Conservation (phyloP, 176 grass and related monocot species). For the Musa beccarii region DNA sequence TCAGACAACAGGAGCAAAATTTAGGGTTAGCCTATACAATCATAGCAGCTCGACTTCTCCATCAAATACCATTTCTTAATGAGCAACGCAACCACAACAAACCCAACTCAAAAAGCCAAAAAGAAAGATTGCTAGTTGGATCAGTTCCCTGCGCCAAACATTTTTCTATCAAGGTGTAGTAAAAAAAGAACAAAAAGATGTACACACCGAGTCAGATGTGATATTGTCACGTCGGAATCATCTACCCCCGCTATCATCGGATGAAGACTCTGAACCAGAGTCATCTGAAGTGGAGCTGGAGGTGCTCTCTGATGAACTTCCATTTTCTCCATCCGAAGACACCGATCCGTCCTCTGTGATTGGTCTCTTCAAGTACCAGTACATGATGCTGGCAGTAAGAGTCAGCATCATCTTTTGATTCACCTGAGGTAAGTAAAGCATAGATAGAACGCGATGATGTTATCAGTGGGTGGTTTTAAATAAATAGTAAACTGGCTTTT, state of each 20-base stretch:
- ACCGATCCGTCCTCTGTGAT: slow-evolving; percentile 25
- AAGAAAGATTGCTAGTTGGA: background rate
- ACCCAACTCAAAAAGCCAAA: background rate
- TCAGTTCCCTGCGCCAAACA: background rate
- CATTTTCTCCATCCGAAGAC: slow-evolving; percentile 49
- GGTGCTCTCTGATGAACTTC: slow-evolving; percentile 55
- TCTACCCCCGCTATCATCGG: slow-evolving; percentile 53
- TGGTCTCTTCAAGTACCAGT: slow-evolving; percentile 89
- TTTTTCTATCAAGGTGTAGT: background rate
- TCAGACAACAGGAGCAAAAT: background rate
- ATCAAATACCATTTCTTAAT: background rate
- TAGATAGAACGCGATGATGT: slow-evolving; percentile 11
- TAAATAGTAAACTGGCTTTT: background rate
- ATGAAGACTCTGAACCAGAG: slow-evolving; percentile 78
- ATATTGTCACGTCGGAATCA: slow-evolving; percentile 8
- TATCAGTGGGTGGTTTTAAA: background rate
- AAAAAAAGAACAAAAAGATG: background rate
- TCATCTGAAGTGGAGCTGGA: slow-evolving; percentile 70
- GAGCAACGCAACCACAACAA: background rate
- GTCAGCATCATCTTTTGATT: slow-evolving; percentile 98
- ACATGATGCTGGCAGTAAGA: slow-evolving; percentile 93
- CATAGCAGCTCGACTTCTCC: slow-evolving; percentile 1
- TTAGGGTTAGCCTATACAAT: slow-evolving; percentile 14
- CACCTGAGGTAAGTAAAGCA: slow-evolving; percentile 37
- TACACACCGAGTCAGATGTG: background rate